These are phyloP conservation scores for Aristolochia californica DNA, from an alignment of 164 flowering plant genomes.

Conservation along the genomic window DNA sequence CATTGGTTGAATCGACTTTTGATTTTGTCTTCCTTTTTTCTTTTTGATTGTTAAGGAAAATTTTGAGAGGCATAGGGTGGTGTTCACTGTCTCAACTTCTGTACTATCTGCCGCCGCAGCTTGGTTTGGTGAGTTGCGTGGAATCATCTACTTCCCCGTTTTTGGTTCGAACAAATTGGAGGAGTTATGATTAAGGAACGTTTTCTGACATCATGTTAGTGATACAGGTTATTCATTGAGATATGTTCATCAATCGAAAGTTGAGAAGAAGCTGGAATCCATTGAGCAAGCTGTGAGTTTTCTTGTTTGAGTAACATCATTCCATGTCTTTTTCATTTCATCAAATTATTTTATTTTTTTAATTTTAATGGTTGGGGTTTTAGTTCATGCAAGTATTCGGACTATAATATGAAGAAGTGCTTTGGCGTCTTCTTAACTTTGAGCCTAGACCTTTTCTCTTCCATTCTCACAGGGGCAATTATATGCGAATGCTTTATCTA, in stretches of 20 bases:
- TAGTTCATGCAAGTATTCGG: no score
- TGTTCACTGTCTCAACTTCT: constrained; percentile 76
- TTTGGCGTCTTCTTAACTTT: no score
- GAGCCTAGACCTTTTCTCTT: no score
- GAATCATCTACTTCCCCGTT: background rate
- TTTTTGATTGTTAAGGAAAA: constrained; percentile 48
- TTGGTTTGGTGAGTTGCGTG: constrained; percentile 48
- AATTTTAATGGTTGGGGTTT: no score
- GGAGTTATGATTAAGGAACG: background rate
- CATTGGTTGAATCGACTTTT: background rate
- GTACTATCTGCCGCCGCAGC: constrained; percentile 60
- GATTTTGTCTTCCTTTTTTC: constrained; percentile 6
- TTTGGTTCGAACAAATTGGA: background rate
- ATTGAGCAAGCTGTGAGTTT: constrained; percentile 77
- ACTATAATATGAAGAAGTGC: no score
- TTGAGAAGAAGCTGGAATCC: constrained; percentile 66
- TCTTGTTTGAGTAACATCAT: no score
- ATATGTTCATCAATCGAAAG: constrained; percentile 52
- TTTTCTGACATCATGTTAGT: background rate
- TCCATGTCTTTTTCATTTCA: no score
- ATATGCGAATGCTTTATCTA: no score
- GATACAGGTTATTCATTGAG: constrained; percentile 75
- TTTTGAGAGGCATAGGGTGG: constrained; percentile 85
- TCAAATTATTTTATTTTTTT: no score
- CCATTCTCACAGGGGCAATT: no score